Base-by-base conservation (phyloP, 2,329 filamentous ascomycete species). In the Celoporthe dispersa region DNA sequence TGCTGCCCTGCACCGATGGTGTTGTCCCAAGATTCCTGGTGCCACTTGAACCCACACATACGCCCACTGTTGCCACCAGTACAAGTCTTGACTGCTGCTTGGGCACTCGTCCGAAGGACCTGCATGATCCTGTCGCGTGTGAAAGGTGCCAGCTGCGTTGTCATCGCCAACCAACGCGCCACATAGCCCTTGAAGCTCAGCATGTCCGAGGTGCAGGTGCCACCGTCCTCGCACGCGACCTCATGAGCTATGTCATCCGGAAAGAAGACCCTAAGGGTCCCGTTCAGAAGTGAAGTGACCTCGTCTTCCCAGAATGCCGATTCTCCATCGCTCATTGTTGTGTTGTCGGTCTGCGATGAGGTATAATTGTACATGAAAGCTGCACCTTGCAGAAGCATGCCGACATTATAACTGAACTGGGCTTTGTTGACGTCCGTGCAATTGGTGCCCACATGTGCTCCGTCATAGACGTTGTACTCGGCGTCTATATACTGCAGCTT, bases 381-480 rank as follows among this genome's bases (percentile, higher is more conserved):
- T 0, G 85, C 84, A 1, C 88, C 88, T 63, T 84, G 79, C 37
- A 89, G 75, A 69, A 86, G 84, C 9, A 86, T 79, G 3, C 83
- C 87, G 33, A 84, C 82, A 73, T 86, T 87, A 76, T 88, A 87
- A 0, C 86, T 84, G 79, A 85, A 89, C 74, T 89, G 85, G 3
- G 83, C 78, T 68, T 82, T 80, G 77, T 86, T 85, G 71, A 88
- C 79, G 44, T 81, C 75, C 3, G 80, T 83, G 78, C 89, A 91
- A 75, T 88, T 85, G 2, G 81, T 78, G 14, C 75, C 77, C 37
- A 84, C 80, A 66, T 86, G 79, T 0, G 83, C 84, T 9, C 88
- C 89, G 75, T 91, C 89, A 69, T 85, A 88, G 44, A 91, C 84
- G 70, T 87, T 85, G 77, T 86, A 91, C 16, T 85, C 80, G 11